Evolutionary conservation across 1,284 basidiomycete species (phyloP), one percentile per base, ranked within the genome.

Genomic region (Mycosarcoma mackinlayi): DNA sequence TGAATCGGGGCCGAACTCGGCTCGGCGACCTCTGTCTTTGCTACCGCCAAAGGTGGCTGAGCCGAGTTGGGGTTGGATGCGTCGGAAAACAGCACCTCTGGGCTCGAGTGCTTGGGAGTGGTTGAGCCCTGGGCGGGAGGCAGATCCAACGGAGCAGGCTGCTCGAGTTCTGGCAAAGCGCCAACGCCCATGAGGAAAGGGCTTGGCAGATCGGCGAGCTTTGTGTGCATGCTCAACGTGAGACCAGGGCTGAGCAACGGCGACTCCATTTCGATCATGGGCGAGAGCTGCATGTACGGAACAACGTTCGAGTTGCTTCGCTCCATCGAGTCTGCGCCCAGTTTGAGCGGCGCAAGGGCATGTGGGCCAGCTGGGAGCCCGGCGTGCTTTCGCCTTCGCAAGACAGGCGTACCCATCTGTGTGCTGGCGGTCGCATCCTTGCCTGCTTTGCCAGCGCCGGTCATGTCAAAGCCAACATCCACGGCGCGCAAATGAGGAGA

Each of bases 261-360:
- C 45, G 69, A 72, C 13, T 58, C 64, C 33, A 72, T 67, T 53
- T 72, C 64, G 25, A 72, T 66, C 63, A 66, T 66, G 27, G 68
- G 63, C 28, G 63, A 66, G 25, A 71, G 61, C 55, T 71, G 68
- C 68, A 71, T 62, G 52, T 62, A 71, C 9, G 59, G 46, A 35
- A 59, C 46, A 3, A 39, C 30, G 23, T 55, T 52, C 19, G 55
- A 48, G 16, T 47, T 28, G 31, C 47, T 48, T 48, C 67, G 67
- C 37, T 70, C 67, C 59, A 60, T 61, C 18, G 61, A 28, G 16
- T 70, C 67, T 1, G 53, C 45, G 25, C 67, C 49, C 21, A 70
- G 34, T 35, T 64, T 70, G 56, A 70, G 67, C 19, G 56, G 56
- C 14, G 56, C 53, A 16, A 70, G 49, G 5, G 44, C 67, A 11